Evolutionary conservation across 148 eudicot genomes (phyloP), one percentile per base, ranked within the genome.

Genomic region (Dysphania ambrosioides): DNA sequence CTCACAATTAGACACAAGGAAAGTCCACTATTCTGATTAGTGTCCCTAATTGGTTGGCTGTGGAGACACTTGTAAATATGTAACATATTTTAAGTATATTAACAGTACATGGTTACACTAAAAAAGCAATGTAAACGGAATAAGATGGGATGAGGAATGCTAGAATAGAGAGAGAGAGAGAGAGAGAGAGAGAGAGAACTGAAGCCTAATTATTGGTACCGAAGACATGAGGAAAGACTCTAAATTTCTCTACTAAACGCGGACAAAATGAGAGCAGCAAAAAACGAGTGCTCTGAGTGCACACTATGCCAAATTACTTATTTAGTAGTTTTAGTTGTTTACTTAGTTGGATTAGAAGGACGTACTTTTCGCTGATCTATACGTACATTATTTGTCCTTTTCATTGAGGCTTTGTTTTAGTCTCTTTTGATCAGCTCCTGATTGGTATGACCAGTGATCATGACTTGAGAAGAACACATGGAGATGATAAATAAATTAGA

Each of bases 221-320:
- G 18, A 49, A 49, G 55, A 49, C 42, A 4, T 3, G 8, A 4
- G 42, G n/a, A n/a, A 38, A 4, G 4, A 38, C 8, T 38, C 21
- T 49, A 16, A 3, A 4, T 49, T 49, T 49, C 18, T 58, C 15
- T 24, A 58, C 30, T 9, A 23, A 4, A 58, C 16, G 31, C 63
- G 34, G 34, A 23, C 63, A 24, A 3, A 27, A 47, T 13, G 18
- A 12, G 16, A 47, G 53, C 53, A 47, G 53, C 53, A 47, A 47
- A 18, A 29, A 63, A 34, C 23, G 67, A 34, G 67, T 34, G 67
- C 67, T n/a, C n/a, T n/a, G n/a, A n/a, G n/a, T n/a, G 34, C 64
- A 60, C 53, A 47, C 21, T 47, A 63, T 63, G 67, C 24, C 35
- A 30, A 19, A 16, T 16, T 47, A 21, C 16, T 47, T 16, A 21